Conservation (phyloP, 2,329 filamentous ascomycete species). For the Lasiodiplodia gonubiensis region DNA sequence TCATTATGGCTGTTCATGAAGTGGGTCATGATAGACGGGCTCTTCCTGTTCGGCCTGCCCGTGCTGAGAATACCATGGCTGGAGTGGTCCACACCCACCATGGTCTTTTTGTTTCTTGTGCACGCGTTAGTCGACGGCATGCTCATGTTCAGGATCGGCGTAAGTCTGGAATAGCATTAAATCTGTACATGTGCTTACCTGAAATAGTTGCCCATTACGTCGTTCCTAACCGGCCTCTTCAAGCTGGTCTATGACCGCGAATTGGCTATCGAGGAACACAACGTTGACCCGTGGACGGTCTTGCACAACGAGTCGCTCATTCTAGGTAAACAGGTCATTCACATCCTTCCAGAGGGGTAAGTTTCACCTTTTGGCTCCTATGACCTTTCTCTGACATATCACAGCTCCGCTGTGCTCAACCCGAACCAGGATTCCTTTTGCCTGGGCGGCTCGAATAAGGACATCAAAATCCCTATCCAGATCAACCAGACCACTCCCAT, state of each 20-base stretch:
- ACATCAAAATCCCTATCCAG: slow-evolving; percentile 76
- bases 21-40: slow-evolving; percentile 86
- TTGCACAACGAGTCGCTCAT: slow-evolving; percentile 93
- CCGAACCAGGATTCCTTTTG: slow-evolving; percentile 82
- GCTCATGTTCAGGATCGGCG: slow-evolving; percentile 89
- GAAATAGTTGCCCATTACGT: slow-evolving; percentile 70
- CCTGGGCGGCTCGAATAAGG: slow-evolving; percentile 67
- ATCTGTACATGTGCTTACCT: slow-evolving; percentile 25
- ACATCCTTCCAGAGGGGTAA: slow-evolving; percentile 92
- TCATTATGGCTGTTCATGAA: slow-evolving; percentile 93
- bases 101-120: slow-evolving; percentile 70
- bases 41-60: slow-evolving; percentile 86
- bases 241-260: slow-evolving; percentile 92
- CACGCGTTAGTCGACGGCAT: slow-evolving; percentile 80
- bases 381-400: slow-evolving; percentile 26
- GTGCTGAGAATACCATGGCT: slow-evolving; percentile 94
- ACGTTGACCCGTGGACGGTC: slow-evolving; percentile 85
- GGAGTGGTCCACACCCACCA: slow-evolving; percentile 80
- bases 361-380: slow-evolving; percentile 34
- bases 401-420: slow-evolving; percentile 82
- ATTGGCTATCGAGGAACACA: slow-evolving; percentile 88
- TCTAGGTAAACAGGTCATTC: slow-evolving; percentile 94
- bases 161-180: slow-evolving; percentile 48
- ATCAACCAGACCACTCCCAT: slow-evolving; percentile 94
- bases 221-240: slow-evolving; percentile 73